These are phyloP conservation scores for Pseudozyma thailandica DNA, from an alignment of 1,284 basidiomycete species.

Conservation along the genomic window DNA sequence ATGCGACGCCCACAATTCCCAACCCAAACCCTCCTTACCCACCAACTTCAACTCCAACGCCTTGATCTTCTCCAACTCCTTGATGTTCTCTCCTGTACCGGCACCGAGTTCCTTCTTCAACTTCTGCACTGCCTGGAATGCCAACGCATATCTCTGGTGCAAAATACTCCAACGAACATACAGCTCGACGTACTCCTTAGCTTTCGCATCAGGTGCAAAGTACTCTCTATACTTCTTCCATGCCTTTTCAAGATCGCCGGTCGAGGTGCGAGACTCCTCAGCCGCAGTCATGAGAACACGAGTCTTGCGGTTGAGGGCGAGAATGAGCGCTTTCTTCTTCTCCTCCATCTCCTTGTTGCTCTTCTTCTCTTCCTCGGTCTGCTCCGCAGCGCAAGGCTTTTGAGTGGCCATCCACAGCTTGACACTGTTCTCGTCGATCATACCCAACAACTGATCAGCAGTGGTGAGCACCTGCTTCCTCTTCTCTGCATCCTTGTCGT, in stretches of 20 bases:
- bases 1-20: slow-evolving; percentile 48
- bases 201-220: slow-evolving; percentile 49
- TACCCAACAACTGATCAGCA: slow-evolving; percentile 53
- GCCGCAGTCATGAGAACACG: slow-evolving; percentile 47
- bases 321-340: slow-evolving; percentile 59
- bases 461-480: slow-evolving; percentile 49
- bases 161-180: slow-evolving; percentile 56
- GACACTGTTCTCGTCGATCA: slow-evolving; percentile 61
- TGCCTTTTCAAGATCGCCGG: slow-evolving; percentile 31
- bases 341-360: slow-evolving; percentile 59
- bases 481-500: slow-evolving; percentile 36
- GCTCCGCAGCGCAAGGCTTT: slow-evolving; percentile 55
- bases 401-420: slow-evolving; percentile 61
- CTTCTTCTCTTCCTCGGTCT: slow-evolving; percentile 61
- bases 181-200: slow-evolving; percentile 57
- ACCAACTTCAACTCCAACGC: slow-evolving; percentile 51
- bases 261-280: slow-evolving; percentile 9
- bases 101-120: slow-evolving; percentile 61
- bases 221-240: slow-evolving; percentile 52
- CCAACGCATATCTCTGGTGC: slow-evolving; percentile 56
- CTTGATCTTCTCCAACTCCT: slow-evolving; percentile 54
- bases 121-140: slow-evolving; percentile 57
- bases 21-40: slow-evolving; percentile 38
- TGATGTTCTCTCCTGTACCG: slow-evolving; percentile 45
- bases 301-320: slow-evolving; percentile 61